phyloP scores from a whole-genome alignment of 2,329 filamentous ascomycete species.

The Aspergillus piperis region DNA sequence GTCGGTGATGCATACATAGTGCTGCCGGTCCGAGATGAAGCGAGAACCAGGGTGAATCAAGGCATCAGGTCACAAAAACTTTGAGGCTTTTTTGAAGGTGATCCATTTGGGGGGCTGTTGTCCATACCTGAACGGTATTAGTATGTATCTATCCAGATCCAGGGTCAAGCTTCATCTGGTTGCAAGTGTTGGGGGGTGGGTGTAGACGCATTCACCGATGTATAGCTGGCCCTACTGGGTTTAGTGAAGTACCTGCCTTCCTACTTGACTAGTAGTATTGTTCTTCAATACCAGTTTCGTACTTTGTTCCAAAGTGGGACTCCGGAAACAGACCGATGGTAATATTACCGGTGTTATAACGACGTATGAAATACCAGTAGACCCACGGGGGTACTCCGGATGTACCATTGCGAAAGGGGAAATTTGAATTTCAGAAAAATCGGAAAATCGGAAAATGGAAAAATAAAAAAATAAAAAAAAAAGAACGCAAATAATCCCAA shows the following conservation, averaged over 20 bases:
- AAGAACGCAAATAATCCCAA: slow-evolving; percentile 11
- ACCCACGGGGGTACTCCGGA: slow-evolving; percentile 31
- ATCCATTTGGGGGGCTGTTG: neutral
- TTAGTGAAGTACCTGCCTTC: neutral
- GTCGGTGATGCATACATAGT: neutral
- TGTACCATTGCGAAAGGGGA: slow-evolving; percentile 21
- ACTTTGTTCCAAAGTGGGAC: slow-evolving; percentile 27
- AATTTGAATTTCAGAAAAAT: slow-evolving; percentile 8
- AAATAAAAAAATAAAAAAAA: slow-evolving; percentile 10
- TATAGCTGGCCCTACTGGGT: slow-evolving; percentile 6
- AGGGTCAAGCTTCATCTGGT: slow-evolving; percentile 10
- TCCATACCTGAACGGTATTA: neutral
- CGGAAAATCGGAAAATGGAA: slow-evolving; percentile 13
- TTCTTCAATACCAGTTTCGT: slow-evolving; percentile 18
- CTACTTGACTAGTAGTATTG: neutral
- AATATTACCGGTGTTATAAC: slow-evolving; percentile 28
- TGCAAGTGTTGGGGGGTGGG: slow-evolving; percentile 7
- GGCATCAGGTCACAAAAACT: slow-evolving; percentile 2
- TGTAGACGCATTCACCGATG: slow-evolving; percentile 4
- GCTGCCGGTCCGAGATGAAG: neutral
- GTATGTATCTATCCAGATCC: slow-evolving; percentile 8
- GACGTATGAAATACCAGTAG: slow-evolving; percentile 22
- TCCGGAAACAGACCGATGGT: slow-evolving; percentile 34
- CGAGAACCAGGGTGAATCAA: slow-evolving; percentile 1
- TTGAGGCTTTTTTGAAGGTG: neutral